A percentile compares a stretch with the other conserved stretches of the same genome.
phyloP scores from a whole-genome alignment of 768 basidiomycete genomes.

The Mycena albidolilacea region DNA sequence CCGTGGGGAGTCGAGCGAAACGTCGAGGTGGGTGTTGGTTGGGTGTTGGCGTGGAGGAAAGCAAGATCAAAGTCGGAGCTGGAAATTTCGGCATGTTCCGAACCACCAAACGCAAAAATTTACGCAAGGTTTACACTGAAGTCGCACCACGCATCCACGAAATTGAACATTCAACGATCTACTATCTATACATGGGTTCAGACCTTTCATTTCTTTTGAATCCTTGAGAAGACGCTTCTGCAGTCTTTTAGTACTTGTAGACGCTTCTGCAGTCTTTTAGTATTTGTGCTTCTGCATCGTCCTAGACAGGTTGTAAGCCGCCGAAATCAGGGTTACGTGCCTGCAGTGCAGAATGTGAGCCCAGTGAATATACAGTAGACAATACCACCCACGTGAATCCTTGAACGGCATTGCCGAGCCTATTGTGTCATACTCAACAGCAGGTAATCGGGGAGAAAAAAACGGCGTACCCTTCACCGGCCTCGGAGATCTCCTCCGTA shows the following conservation, averaged over 20 bases:
- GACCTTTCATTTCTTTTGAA: too few relatives aligned
- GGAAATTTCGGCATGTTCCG: too few relatives aligned
- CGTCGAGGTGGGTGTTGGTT: too few relatives aligned
- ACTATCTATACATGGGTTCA: too few relatives aligned
- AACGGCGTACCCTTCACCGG: conserved; percentile 82
- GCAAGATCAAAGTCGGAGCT: too few relatives aligned
- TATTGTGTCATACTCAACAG: conserved; percentile 45
- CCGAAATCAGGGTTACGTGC: conserved; percentile 88
- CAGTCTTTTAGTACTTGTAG: conserved; percentile 20
- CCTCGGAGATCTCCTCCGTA: conserved; percentile 88
- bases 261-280: conserved; percentile 28
- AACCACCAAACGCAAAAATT: too few relatives aligned
- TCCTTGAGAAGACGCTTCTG: too few relatives aligned
- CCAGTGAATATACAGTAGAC: not conserved
- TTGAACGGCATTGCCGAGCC: conserved; percentile 90
- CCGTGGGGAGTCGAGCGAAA: too few relatives aligned
- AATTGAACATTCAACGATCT: too few relatives aligned
- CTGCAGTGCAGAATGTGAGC: conserved; percentile 51
- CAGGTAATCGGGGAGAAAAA: not conserved
- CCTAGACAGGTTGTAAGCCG: conserved; percentile 86
- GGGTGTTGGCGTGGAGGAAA: too few relatives aligned
- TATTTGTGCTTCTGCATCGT: conserved; percentile 54
- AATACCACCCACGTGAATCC: conserved; percentile 82
- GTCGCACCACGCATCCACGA: too few relatives aligned
- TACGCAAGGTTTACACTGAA: too few relatives aligned